Evolutionary conservation across 1,139 yeast genomes (phyloP), one percentile per base, ranked within the genome.

Genomic region (Kodamaea plutei): DNA sequence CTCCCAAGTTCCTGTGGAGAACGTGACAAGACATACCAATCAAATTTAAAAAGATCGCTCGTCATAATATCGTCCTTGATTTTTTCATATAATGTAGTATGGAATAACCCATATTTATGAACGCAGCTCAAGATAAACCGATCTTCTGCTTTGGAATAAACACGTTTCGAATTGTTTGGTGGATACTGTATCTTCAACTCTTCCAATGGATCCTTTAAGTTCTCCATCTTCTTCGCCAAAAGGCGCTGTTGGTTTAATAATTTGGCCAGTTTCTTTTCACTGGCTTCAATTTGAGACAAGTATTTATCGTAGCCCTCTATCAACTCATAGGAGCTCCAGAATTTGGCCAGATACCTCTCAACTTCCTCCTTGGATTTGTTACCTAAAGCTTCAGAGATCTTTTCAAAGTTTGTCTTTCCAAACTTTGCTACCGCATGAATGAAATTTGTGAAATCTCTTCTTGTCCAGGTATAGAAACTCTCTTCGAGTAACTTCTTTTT

Each of bases 251-350:
- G 97, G 30, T 70, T 66, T 30, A 60, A 56, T 24, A 82, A 58
- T 48, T 74, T 83, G 26, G 77, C 79, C 12, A 77, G 59, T 48
- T 84, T 84, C 61, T 79, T 84, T 51, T 89, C 96, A 40, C 96
- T 95, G 23, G 82, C 69, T 48, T 88, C 95, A 35, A 91, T 87
- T 48, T 85, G 94, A n/a, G 79, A 57, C 31, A 88, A 55, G 52
- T 88, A 87, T 50, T 87, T 82, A 39, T 88, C 96, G 54, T 80
- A 73, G 1, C 96, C 96, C 17, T 84, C 94, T 29, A 91, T 76
- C 45, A 77, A 80, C 13, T 63, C 62, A 52, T 76, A 82, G 16
- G 84, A 67, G 26, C 65, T 57, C 95, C 96, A 89, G 49, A 91
- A 91, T 3, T 69, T 80, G 25, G 68, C 63, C 36, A 82, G 67